These are phyloP conservation scores for Aspergillus ustus DNA, from an alignment of 2,329 filamentous ascomycete genomes.

Conservation along the genomic window DNA sequence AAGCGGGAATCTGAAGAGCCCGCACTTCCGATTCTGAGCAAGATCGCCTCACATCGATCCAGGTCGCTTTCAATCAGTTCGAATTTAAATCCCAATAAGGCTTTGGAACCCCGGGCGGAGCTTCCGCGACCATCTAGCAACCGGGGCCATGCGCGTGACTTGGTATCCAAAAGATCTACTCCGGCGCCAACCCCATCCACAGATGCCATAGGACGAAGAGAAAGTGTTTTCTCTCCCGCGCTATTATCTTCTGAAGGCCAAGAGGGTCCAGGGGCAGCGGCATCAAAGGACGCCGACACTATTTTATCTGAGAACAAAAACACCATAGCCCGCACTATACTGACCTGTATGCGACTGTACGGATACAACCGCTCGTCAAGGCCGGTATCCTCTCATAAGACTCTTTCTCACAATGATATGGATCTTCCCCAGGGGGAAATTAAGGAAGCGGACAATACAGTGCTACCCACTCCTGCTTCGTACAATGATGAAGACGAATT, in stretches of 20 bases:
- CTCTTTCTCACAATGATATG: slow-evolving; percentile 13
- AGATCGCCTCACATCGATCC: slow-evolving; percentile 33
- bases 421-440: slow-evolving; percentile 20
- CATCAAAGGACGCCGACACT: slow-evolving; percentile 33
- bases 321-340: slow-evolving; percentile 46
- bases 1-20: slow-evolving; percentile 44
- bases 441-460: slow-evolving; percentile 15
- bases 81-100: slow-evolving; percentile 28
- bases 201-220: slow-evolving; percentile 25
- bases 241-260: slow-evolving; percentile 24
- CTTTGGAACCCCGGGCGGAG: slow-evolving; percentile 24
- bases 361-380: slow-evolving; percentile 43
- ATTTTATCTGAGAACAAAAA: slow-evolving; percentile 46
- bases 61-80: slow-evolving; percentile 41
- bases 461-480: slow-evolving; percentile 18
- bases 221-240: slow-evolving; percentile 20
- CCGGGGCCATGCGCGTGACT: slow-evolving; percentile 24
- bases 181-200: slow-evolving; percentile 35
- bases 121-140: slow-evolving; percentile 28
- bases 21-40: slow-evolving; percentile 33
- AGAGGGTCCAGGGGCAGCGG: slow-evolving; percentile 20
- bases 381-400: slow-evolving; percentile 27
- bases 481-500: slow-evolving; percentile 46
- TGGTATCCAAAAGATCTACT: slow-evolving; percentile 23
- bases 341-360: slow-evolving; percentile 51